phyloP scores from a whole-genome alignment of 495 filamentous ascomycete genomes.

The Neurospora pannonica region DNA sequence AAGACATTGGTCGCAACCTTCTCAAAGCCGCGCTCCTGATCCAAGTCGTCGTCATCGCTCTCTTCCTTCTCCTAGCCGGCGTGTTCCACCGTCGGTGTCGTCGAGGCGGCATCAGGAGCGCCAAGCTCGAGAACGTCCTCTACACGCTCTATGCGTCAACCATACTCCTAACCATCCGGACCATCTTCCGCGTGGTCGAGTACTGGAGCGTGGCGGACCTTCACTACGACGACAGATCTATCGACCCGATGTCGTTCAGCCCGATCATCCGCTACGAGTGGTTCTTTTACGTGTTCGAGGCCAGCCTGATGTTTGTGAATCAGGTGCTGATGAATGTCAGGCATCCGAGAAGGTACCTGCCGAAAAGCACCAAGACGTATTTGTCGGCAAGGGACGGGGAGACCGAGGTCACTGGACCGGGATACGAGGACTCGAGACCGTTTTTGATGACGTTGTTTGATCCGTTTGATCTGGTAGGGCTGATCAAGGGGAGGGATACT shows the following conservation, averaged over 20 bases:
- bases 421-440: conserved; percentile 47
- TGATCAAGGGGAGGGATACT: conserved; percentile 38
- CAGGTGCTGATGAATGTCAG: conserved; percentile 50
- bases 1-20: conserved; percentile 46
- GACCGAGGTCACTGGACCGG: conserved; percentile 55
- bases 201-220: conserved; percentile 39
- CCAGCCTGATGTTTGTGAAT: conserved; percentile 53
- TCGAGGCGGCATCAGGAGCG: conserved; percentile 40
- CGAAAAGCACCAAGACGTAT: conserved; percentile 53
- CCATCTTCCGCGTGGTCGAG: conserved; percentile 59
- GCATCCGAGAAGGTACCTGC: conserved; percentile 54
- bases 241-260: conserved; percentile 28
- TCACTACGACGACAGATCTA: conserved; percentile 13
- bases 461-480: conserved; percentile 56
- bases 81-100: conserved; percentile 52
- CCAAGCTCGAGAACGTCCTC: conserved; percentile 49
- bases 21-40: conserved; percentile 59
- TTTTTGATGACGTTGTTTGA: conserved; percentile 51
- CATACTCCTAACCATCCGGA: conserved; percentile 49
- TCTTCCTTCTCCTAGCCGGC: conserved; percentile 49
- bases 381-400: conserved; percentile 49
- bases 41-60: conserved; percentile 53
- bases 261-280: conserved; percentile 56
- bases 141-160: conserved; percentile 54
- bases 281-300: conserved; percentile 69